Conservation (phyloP, 2,329 filamentous ascomycete species). For the Ophiostoma ulmi region DNA sequence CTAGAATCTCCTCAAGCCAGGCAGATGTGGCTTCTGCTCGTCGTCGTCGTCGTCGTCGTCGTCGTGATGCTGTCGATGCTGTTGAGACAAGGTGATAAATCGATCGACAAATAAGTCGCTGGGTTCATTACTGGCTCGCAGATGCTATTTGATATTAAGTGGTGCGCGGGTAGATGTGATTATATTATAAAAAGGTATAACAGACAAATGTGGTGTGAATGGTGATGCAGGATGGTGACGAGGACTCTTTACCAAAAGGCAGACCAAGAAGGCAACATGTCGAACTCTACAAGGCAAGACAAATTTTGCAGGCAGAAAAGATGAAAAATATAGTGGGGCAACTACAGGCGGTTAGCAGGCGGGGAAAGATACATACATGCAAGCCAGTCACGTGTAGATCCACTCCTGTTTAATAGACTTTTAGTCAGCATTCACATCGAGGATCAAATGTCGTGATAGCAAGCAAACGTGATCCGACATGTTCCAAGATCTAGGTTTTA, state of each 20-base stretch:
- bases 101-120: not conserved
- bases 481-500: no score
- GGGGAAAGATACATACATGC: conserved; percentile 9
- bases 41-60: not conserved
- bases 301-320: conserved; percentile 16
- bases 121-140: not conserved
- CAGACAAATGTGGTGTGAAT: not conserved
- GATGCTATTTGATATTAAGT: not conserved
- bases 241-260: not conserved
- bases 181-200: not conserved
- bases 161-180: not conserved
- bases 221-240: not conserved
- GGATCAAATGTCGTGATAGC: not conserved
- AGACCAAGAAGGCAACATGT: not conserved
- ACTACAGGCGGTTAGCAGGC: not conserved
- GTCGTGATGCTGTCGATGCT: conserved; percentile 3
- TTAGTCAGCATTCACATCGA: not conserved
- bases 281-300: not conserved
- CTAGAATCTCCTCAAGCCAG: not conserved
- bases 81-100: conserved; percentile 6
- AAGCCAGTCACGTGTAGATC: not conserved
- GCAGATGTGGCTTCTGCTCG: not conserved
- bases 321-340: conserved; percentile 12
- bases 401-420: not conserved
- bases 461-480: not conserved